A percentile compares a stretch with the other conserved stretches of the same genome.
phyloP scores from a whole-genome alignment of 176 grass and related monocot species.

The Urochloa ruziziensis region DNA sequence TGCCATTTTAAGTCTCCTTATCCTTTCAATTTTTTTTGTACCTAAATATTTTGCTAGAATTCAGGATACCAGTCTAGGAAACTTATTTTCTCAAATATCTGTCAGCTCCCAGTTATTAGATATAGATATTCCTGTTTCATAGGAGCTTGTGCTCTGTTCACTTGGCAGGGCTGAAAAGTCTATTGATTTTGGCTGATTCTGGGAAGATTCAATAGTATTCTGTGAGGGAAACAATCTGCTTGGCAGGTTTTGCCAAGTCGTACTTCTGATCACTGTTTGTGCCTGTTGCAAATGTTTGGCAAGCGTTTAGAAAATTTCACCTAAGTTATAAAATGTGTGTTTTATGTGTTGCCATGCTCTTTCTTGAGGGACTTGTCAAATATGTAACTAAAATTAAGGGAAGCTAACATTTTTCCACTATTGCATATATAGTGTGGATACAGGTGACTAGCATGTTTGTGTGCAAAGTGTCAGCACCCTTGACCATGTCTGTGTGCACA shows the following conservation, averaged over 20 bases:
- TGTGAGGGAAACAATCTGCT: no score
- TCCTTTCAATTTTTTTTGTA: background rate
- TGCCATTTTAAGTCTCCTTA: background rate
- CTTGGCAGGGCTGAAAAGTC: no score
- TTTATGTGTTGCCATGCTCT: background rate
- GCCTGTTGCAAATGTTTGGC: background rate
- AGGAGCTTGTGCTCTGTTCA: no score
- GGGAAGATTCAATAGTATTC: no score
- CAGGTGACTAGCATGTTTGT: background rate
- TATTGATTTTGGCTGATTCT: no score
- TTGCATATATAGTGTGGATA: background rate
- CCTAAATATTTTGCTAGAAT: background rate
- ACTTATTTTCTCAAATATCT: background rate
- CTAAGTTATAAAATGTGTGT: background rate
- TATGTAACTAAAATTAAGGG: background rate
- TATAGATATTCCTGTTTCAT: background rate
- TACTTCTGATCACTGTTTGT: background rate
- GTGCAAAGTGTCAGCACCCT: no score
- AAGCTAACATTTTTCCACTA: background rate
- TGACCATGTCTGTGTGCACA: no score
- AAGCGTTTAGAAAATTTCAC: background rate
- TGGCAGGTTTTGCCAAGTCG: background rate
- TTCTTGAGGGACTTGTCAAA: background rate
- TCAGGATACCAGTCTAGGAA: background rate
- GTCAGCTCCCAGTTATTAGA: background rate